These are phyloP conservation scores for Papiliotrema flavescens DNA, from an alignment of 1,284 basidiomycete species.

Conservation along the genomic window DNA sequence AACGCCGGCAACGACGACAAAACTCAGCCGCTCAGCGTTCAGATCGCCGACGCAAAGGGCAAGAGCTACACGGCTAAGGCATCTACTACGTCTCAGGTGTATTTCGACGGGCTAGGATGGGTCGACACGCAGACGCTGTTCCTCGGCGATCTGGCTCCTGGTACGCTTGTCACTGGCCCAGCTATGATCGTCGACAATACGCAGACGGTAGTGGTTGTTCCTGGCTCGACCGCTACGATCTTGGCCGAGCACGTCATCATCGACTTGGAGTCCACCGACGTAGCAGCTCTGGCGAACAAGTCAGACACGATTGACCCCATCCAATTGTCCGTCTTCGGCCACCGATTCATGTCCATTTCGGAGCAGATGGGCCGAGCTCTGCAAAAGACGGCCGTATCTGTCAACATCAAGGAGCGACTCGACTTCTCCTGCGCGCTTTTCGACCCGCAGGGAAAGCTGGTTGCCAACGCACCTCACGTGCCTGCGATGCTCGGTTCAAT, in stretches of 20 bases:
- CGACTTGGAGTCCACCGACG: neutral
- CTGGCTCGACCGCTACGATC: neutral
- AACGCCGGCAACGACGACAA: constrained; percentile 77
- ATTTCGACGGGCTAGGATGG: neutral
- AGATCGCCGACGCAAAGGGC: neutral
- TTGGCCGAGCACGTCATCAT: neutral
- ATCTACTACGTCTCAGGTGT: neutral
- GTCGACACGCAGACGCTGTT: neutral
- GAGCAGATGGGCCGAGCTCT: constrained; percentile 54
- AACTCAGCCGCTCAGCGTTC: constrained; percentile 46
- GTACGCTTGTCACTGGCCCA: constrained; percentile 18
- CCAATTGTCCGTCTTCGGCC: neutral
- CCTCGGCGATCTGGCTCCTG: neutral
- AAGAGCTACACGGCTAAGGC: neutral
- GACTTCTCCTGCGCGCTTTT: constrained; percentile 55
- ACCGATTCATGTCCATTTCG: constrained; percentile 45
- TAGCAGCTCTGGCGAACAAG: neutral
- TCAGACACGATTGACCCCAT: neutral
- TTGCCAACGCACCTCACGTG: constrained; percentile 55
- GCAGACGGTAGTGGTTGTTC: constrained; percentile 38
- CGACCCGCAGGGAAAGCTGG: constrained; percentile 49
- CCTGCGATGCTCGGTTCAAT: constrained; percentile 54
- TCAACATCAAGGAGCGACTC: constrained; percentile 45
- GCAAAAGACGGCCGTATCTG: constrained; percentile 52
- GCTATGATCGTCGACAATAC: constrained; percentile 41